Conservation (phyloP, 1,139 yeast genomes). For the Debaryomyces sp. region DNA sequence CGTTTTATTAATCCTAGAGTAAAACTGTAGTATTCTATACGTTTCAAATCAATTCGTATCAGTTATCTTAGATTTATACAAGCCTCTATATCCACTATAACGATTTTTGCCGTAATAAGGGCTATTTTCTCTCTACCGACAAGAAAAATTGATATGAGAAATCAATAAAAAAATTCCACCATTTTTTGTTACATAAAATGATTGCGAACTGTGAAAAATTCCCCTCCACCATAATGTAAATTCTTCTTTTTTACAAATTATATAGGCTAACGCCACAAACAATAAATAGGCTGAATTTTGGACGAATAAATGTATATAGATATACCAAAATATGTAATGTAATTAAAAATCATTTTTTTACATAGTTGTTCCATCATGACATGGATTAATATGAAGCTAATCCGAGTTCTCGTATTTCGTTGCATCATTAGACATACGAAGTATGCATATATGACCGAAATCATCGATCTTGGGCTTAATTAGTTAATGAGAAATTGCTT, state of each 20-base stretch:
- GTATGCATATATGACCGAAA: neutral
- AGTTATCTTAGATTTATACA: neutral
- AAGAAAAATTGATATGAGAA: constrained; percentile 6
- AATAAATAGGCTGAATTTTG: neutral
- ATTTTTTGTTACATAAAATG: neutral
- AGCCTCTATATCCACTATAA: neutral
- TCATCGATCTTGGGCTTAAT: neutral
- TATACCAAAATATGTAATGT: neutral
- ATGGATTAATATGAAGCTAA: neutral
- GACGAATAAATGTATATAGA: neutral
- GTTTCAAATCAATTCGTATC: neutral
- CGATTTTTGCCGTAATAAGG: neutral
- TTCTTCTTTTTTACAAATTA: neutral
- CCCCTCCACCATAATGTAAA: constrained; percentile 1
- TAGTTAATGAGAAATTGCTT: neutral
- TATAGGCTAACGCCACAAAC: neutral
- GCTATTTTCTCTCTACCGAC: neutral
- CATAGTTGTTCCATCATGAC: neutral
- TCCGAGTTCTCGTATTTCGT: neutral
- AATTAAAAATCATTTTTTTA: neutral
- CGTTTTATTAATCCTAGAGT: neutral
- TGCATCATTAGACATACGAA: neutral
- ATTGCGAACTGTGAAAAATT: constrained; percentile 5
- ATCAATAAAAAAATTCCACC: constrained; percentile 6
- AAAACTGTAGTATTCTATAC: neutral